A percentile compares a stretch with the other conserved stretches of the same genome.
Conservation (phyloP, 164 flowering plant species). For the Nymphaea colorata region DNA sequence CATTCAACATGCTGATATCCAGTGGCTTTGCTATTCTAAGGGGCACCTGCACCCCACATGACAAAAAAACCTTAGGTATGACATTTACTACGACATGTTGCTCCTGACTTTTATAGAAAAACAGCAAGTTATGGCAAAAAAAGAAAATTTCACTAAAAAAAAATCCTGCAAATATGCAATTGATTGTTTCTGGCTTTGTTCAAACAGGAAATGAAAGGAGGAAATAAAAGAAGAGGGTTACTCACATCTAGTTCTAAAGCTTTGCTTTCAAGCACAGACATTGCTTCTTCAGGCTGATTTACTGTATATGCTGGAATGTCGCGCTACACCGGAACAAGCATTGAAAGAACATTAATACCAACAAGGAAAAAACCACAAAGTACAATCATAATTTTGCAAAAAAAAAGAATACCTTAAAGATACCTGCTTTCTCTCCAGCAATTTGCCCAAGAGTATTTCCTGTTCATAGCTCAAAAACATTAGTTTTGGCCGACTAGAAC, state of each 20-base stretch:
- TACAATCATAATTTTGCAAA: neutral
- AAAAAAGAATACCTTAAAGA: conserved; percentile 64
- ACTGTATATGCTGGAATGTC: conserved; percentile 94
- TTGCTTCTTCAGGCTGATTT: conserved; percentile 95
- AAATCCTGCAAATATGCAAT: neutral
- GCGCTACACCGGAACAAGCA: conserved; percentile 25
- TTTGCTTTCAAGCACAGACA: conserved; percentile 64
- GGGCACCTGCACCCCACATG: conserved; percentile 37
- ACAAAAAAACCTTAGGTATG: no score
- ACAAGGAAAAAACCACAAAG: neutral
- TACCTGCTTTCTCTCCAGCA: conserved; percentile 97
- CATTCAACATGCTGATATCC: conserved; percentile 55
- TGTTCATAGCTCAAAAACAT: conserved; percentile 13
- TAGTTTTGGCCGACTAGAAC: neutral
- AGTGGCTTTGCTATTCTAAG: conserved; percentile 65
- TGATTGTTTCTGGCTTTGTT: neutral
- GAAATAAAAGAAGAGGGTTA: neutral
- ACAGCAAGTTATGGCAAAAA: no score
- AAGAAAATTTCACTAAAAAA: neutral
- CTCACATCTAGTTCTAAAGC: conserved; percentile 73
- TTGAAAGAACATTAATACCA: neutral
- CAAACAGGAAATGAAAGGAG: no score
- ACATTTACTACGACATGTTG: no score
- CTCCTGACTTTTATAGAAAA: no score
- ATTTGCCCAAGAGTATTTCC: conserved; percentile 90